Base-by-base conservation (phyloP, 2,329 filamentous ascomycete species). In the Lachnellula suecica region DNA sequence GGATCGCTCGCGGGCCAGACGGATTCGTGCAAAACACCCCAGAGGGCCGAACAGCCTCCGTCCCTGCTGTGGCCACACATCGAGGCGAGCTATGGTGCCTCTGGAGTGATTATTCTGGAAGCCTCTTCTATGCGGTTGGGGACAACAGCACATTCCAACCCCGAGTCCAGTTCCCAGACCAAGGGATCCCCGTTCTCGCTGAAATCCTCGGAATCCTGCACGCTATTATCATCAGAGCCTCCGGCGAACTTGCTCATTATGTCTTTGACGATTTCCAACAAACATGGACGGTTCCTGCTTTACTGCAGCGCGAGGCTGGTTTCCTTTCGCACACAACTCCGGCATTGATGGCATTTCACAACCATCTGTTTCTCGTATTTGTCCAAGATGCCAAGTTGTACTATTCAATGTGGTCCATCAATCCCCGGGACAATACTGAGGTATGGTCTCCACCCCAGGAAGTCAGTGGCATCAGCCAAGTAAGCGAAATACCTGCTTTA, bases 51-150 rank as follows among this genome's bases (percentile, higher is more conserved):
- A 68, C 67, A n/a, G 57, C 61, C 8, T 60, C 65, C 1, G 65
- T 65, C 19, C 69, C 69, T 17, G 66, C 69, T n/a, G n/a, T 71
- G 22, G 63, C 65, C 4, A 60, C 67, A 0, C 66, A 71, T 48
- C 64, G 67, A 22, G 69, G 69, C n/a, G 63, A 64, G 6, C 64
- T 71, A 1, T 71, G 68, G 68, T 68, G 66, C 56, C 48, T 69
- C 8, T 71, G 69, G 69, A 56, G 60, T 34, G 63, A 64, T 48
- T 57, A 58, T 6, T 55, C 60, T 7, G 66, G 65, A 9, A 53
- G 57, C 35, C 53, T 69, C 9, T 71, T 66, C 63, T 71, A 68
- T 50, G 64, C 68, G 6, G 52, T 59, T 25, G 68, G 69, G 19
- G 57, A 61, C 31, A 58, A 65, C 34, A 59, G 62, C 7, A 58